These are phyloP conservation scores for Cercospora citrullina DNA, from an alignment of 2,329 filamentous ascomycete species.

Conservation along the genomic window DNA sequence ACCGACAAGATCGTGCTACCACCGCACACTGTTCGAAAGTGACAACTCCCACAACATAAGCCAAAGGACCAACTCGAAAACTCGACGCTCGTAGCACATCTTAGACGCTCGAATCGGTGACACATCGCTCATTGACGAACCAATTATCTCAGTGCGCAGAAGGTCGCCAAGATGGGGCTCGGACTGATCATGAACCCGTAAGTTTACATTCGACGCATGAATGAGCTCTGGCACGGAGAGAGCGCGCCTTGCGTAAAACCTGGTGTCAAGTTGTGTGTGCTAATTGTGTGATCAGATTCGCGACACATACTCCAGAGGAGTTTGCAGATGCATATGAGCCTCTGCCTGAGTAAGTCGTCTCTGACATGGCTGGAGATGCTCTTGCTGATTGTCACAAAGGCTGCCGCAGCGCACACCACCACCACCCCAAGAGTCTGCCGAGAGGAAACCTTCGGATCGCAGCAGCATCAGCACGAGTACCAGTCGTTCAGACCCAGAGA, in stretches of 20 bases:
- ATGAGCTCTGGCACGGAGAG: not conserved
- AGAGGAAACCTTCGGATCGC: not conserved
- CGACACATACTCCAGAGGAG: constrained; percentile 51
- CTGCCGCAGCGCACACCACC: not conserved
- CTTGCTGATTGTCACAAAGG: not conserved
- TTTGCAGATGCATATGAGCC: constrained; percentile 55
- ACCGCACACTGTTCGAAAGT: not conserved
- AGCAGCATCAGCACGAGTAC: not conserved
- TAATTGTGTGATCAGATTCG: constrained; percentile 39
- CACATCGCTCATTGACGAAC: not conserved
- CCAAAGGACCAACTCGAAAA: not conserved
- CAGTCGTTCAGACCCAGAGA: constrained; percentile 3
- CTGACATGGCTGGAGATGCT: not conserved
- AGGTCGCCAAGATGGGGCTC: constrained; percentile 1
- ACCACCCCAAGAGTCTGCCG: not conserved
- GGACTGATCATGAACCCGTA: constrained; percentile 6
- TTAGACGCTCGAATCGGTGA: not conserved
- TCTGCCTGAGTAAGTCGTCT: constrained; percentile 41
- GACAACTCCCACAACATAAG: not conserved
- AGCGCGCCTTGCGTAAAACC: not conserved
- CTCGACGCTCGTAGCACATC: not conserved
- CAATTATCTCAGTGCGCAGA: not conserved
- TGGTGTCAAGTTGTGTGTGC: not conserved
- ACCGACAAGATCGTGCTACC: not conserved
- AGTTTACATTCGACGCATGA: not conserved